Percentiles rank a stretch among this genome's conserved stretches.
Conservation (phyloP, 768 basidiomycete genomes). For the Mrakia gelida region DNA sequence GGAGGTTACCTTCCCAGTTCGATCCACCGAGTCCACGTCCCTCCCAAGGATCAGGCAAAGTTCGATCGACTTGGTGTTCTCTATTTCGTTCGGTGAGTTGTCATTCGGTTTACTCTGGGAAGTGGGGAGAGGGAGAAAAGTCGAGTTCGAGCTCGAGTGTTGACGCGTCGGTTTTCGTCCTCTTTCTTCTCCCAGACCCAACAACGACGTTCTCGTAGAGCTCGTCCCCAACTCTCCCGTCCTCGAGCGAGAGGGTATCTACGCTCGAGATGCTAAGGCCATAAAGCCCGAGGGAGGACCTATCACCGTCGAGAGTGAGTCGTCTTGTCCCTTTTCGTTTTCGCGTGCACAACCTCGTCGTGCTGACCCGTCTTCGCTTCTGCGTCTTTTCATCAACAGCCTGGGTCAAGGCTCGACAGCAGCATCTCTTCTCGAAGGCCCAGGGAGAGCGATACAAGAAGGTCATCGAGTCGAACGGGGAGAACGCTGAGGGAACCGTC, state of each 20-base stretch:
- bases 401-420: constrained; percentile 15
- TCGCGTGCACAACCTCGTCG: too few species aligned
- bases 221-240: constrained; percentile 51
- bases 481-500: not conserved
- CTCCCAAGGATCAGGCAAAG: constrained; percentile 55
- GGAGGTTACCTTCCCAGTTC: constrained; percentile 52
- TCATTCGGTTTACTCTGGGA: too few species aligned
- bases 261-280: constrained; percentile 42
- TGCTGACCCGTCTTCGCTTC: not conserved
- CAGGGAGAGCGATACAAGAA: not conserved
- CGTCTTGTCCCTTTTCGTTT: not conserved
- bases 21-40: constrained; percentile 51
- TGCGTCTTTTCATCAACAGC: not conserved
- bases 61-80: constrained; percentile 54
- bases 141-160: too few species aligned
- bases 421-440: not conserved
- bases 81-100: not conserved
- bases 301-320: constrained; percentile 10
- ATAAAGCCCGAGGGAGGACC: not conserved
- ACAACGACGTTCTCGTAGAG: constrained; percentile 50
- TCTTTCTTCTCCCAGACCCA: constrained; percentile 37
- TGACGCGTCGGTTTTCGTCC: not conserved
- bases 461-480: not conserved
- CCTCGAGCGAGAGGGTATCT: constrained; percentile 49
- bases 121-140: too few species aligned